Evolutionary conservation across 495 filamentous ascomycete species (phyloP).

Genomic region (Aspergillus campestris): DNA sequence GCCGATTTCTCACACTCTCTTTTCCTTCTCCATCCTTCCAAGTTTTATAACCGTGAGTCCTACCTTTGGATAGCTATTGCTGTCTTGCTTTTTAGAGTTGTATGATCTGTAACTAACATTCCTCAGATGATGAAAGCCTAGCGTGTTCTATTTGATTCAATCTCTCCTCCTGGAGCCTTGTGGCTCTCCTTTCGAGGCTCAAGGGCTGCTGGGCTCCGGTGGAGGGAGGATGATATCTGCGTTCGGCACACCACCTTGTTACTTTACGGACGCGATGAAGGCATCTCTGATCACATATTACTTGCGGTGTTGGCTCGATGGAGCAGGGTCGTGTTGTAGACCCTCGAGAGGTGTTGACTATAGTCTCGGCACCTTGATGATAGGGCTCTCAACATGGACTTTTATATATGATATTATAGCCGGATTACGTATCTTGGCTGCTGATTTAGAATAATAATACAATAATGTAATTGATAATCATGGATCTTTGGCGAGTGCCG

Average conservation of each 20-base stretch:
- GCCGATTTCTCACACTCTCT: slow-evolving; percentile 15
- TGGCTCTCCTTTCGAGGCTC: slow-evolving; percentile 89
- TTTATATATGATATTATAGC: too few relatives aligned
- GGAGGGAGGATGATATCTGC: slow-evolving; percentile 85
- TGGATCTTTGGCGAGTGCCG: too few relatives aligned
- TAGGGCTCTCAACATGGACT: slow-evolving; percentile 4
- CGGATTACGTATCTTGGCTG: not conserved
- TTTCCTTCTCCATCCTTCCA: slow-evolving; percentile 87
- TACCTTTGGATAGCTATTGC: not conserved
- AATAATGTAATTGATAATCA: too few relatives aligned
- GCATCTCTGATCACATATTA: slow-evolving; percentile 79
- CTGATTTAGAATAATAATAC: not conserved
- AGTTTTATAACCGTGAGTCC: slow-evolving; percentile 86
- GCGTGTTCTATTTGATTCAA: slow-evolving; percentile 83
- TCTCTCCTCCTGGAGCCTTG: slow-evolving; percentile 54
- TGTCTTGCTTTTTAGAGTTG: not conserved
- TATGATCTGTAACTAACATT: slow-evolving; percentile 33
- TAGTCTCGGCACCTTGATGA: slow-evolving; percentile 3
- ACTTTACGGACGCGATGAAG: slow-evolving; percentile 88
- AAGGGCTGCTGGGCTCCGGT: slow-evolving; percentile 70
- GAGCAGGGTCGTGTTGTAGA: not conserved
- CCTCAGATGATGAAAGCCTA: slow-evolving; percentile 98
- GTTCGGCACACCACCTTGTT: slow-evolving; percentile 99
- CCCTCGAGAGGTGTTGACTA: slow-evolving; percentile 7
- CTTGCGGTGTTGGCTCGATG: slow-evolving; percentile 33